Conservation (phyloP, 306 rosid species). For the Vicia sativa region DNA sequence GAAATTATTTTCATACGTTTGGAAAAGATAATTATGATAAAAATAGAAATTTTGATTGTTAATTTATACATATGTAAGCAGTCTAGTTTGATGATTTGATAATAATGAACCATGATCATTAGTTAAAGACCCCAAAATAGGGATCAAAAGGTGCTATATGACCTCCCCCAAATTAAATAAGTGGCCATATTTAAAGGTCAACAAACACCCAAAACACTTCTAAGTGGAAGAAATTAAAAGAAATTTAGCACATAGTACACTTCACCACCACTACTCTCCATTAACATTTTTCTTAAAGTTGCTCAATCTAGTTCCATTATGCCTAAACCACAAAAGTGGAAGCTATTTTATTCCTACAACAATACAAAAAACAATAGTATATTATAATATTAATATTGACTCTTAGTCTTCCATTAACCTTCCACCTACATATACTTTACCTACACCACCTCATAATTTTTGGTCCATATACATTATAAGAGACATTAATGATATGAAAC, state of each 20-base stretch:
- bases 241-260: conserved; percentile 3
- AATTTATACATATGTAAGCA: neutral
- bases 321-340: conserved; percentile 40
- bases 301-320: conserved; percentile 30
- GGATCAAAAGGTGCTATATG: neutral
- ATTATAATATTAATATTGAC: conserved; percentile 24
- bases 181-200: conserved; percentile 12
- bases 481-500: conserved; percentile 16
- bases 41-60: no score
- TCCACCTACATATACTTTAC: conserved; percentile 25
- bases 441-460: conserved; percentile 36
- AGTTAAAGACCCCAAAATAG: neutral
- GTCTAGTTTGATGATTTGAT: neutral
- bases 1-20: no score
- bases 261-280: conserved; percentile 33
- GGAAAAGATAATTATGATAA: no score
- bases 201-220: conserved; percentile 29
- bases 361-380: neutral
- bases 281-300: conserved; percentile 24
- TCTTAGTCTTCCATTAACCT: conserved; percentile 25
- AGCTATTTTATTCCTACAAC: conserved; percentile 18
- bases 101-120: neutral
- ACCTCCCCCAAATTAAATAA: conserved; percentile 12
- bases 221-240: conserved; percentile 13
- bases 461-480: conserved; percentile 35